These are phyloP conservation scores for Urochloa ruziziensis DNA, from an alignment of 176 grass and related monocot species.

Conservation along the genomic window DNA sequence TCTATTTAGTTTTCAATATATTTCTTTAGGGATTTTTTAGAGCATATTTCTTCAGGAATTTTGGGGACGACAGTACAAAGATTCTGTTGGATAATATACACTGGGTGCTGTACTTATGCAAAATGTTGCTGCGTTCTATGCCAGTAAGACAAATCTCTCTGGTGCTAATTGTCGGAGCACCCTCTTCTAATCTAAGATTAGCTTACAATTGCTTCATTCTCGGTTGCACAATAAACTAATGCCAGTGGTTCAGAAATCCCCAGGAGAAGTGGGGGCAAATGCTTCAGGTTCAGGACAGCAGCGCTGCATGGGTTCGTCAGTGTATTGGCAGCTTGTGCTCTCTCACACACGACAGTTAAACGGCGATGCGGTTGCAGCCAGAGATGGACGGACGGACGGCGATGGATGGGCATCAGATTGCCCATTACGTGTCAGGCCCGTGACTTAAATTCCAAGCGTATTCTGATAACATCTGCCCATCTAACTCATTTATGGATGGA, in stretches of 20 bases:
- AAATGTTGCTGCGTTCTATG: not conserved
- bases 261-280: not conserved
- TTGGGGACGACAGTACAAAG: not conserved
- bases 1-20: not conserved
- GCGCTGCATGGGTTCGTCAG: not conserved
- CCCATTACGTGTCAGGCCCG: conserved; percentile 16
- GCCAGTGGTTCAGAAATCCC: not conserved
- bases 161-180: conserved; percentile 4
- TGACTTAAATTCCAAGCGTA: conserved; percentile 59
- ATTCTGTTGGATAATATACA: conserved; percentile 17
- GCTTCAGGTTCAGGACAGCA: conserved; percentile 11
- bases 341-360: conserved; percentile 22
- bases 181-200: not conserved
- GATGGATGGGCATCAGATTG: not conserved
- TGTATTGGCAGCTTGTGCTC: not conserved
- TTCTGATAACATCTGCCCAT: conserved; percentile 55
- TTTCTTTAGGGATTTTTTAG: not conserved
- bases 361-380: not conserved
- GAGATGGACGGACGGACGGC: not conserved
- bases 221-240: conserved; percentile 7
- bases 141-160: conserved; percentile 16
- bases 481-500: conserved; percentile 38
- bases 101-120: conserved; percentile 5
- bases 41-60: not conserved
- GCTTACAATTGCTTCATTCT: conserved; percentile 7